Conservation (phyloP, 1,284 basidiomycete species). For the Psilocybe mexicana region DNA sequence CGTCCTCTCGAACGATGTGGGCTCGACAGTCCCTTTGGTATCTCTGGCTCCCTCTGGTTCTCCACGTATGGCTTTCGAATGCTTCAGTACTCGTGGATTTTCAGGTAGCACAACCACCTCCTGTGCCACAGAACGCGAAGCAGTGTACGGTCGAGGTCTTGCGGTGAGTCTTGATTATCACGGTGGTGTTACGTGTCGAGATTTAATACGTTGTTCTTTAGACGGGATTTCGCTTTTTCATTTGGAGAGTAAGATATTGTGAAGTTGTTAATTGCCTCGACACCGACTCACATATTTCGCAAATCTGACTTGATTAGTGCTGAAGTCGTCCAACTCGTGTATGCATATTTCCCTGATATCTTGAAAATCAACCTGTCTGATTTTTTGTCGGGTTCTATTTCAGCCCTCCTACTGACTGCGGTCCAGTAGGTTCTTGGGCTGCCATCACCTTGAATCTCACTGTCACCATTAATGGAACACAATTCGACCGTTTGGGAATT, state of each 20-base stretch:
- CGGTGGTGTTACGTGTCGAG: neutral
- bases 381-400: neutral
- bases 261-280: conserved; percentile 17
- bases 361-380: neutral
- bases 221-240: conserved; percentile 72
- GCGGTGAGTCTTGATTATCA: conserved; percentile 44
- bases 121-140: conserved; percentile 55
- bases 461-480: conserved; percentile 76
- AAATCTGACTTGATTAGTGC: conserved; percentile 40
- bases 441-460: conserved; percentile 74
- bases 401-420: conserved; percentile 74
- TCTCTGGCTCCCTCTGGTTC: conserved; percentile 8
- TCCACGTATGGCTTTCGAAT: conserved; percentile 16
- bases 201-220: conserved; percentile 25
- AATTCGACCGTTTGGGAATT: conserved; percentile 72
- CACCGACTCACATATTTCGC: neutral
- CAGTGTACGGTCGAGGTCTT: conserved; percentile 67
- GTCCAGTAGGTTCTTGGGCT: conserved; percentile 72
- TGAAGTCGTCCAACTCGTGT: conserved; percentile 67
- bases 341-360: conserved; percentile 24
- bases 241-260: conserved; percentile 51
- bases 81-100: conserved; percentile 63
- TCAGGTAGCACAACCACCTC: conserved; percentile 71
- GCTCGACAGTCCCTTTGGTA: conserved; percentile 6
- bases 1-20: conserved; percentile 16